Conservation (phyloP, 2,329 filamentous ascomycete genomes). For the Colletotrichum spinosum region DNA sequence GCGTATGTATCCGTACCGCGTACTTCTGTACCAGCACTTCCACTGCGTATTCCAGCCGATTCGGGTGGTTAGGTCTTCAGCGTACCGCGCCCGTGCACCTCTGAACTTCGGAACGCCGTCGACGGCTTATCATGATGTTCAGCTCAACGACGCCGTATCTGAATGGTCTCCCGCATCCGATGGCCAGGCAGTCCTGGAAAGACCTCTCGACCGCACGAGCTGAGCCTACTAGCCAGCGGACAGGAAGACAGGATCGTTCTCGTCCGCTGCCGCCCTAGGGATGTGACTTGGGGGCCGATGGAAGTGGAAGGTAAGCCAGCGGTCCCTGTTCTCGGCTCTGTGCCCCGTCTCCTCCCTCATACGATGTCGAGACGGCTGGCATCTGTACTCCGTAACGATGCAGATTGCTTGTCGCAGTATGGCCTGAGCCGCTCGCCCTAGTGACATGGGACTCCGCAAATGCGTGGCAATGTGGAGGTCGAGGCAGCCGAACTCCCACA, state of each 20-base stretch:
- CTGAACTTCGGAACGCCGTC: too few relatives aligned
- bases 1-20: too few relatives aligned
- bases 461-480: conserved; percentile 31
- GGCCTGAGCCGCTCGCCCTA: conserved; percentile 31
- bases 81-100: too few relatives aligned
- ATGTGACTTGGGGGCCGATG: conserved; percentile 37
- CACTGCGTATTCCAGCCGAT: too few relatives aligned
- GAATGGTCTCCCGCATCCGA: neutral
- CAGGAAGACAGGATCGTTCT: conserved; percentile 1
- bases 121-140: too few relatives aligned
- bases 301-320: conserved; percentile 29
- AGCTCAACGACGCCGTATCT: too few relatives aligned
- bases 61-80: too few relatives aligned
- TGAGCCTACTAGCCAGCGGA: conserved; percentile 9
- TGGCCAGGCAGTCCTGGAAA: conserved; percentile 4
- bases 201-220: neutral
- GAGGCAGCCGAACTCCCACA: conserved; percentile 16
- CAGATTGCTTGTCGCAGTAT: conserved; percentile 16
- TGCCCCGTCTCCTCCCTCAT: conserved; percentile 25
- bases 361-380: conserved; percentile 1
- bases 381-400: neutral
- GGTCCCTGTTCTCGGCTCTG: conserved; percentile 23
- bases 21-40: too few relatives aligned
- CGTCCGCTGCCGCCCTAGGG: conserved; percentile 22
- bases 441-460: conserved; percentile 34